phyloP scores from a whole-genome alignment of 2,329 filamentous ascomycete species.

The Aspergillus amoenus region DNA sequence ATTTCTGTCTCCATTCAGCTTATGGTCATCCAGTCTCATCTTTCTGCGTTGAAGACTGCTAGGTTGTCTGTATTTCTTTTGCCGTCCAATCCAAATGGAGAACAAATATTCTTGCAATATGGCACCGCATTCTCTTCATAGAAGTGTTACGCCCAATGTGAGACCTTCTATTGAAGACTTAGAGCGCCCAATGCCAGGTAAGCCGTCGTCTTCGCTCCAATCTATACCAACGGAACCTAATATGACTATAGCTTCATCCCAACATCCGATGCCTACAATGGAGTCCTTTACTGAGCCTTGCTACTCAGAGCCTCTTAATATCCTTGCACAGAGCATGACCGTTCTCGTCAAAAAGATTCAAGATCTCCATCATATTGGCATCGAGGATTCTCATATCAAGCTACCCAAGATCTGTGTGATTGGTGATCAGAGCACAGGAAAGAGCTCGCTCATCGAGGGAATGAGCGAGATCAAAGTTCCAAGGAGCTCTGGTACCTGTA shows the following conservation, averaged over 20 bases:
- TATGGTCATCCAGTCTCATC: background rate
- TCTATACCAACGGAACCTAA: background rate
- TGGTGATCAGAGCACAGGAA: conserved; percentile 82
- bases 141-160: conserved; percentile 1
- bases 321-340: conserved; percentile 36
- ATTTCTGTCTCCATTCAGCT: background rate
- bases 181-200: background rate
- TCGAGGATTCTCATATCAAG: conserved; percentile 65
- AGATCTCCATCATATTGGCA: conserved; percentile 69
- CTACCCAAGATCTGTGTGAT: conserved; percentile 80
- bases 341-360: conserved; percentile 41
- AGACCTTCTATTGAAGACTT: background rate
- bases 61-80: background rate
- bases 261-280: conserved; percentile 3
- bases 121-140: background rate
- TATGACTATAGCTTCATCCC: background rate
- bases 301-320: conserved; percentile 23
- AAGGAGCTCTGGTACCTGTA: conserved; percentile 70
- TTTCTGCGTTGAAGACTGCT: background rate
- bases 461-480: conserved; percentile 70
- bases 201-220: background rate
- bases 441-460: conserved; percentile 66
- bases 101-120: background rate
- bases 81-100: background rate
- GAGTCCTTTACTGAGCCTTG: background rate